Base-by-base conservation (phyloP, 768 basidiomycete species). In the Serendipita sp. region DNA sequence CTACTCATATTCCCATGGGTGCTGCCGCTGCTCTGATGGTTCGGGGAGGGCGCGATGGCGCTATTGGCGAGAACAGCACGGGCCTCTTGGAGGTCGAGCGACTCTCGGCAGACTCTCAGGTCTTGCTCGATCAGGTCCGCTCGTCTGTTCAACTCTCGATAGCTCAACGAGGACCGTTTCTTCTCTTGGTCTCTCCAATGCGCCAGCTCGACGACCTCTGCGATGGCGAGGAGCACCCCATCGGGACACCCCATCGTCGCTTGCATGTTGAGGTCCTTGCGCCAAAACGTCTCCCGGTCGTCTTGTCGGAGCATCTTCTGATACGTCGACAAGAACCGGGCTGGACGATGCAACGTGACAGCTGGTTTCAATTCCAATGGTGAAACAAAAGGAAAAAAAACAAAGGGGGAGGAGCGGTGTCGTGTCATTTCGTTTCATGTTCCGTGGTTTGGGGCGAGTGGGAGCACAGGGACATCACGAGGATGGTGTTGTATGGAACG, bases 201-300 rank as follows among this genome's bases (percentile, higher is more conserved):
- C 3, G 86, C 82, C 35, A 92, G 79, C 4, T 79, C 78, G n/a
- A 85, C 83, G 24, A 82, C 79, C 70, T 91, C 88, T 28, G 84
- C 88, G 66, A 91, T 80, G 44, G 83, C 86, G 66, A 90, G 80
- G 71, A 91, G 74, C 7, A 83, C 85, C 69, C 86, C 86, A 69
- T 92, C 86, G 2, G 89, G 84, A 75, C 88, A 90, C 34, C 89
- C 89, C 28, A 82, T 85, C 66, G 90, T 73, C 53, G 75, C 73
- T 68, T 88, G 86, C 80, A 90, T 84, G 58, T 79, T 80, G 68
- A 83, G 74, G 63, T 75, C 74, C 69, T 72, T 74, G 64, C 72
- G 66, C 64, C 70, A 67, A 66, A 68, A 63, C 47, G 69, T 69
- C 32, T 70, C 67, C 51, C 69, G 71, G 15, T 75, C 73, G 56